Base-by-base conservation (phyloP, 805 yeast genomes). In the Hemisphaericaspora nanyangensis region DNA sequence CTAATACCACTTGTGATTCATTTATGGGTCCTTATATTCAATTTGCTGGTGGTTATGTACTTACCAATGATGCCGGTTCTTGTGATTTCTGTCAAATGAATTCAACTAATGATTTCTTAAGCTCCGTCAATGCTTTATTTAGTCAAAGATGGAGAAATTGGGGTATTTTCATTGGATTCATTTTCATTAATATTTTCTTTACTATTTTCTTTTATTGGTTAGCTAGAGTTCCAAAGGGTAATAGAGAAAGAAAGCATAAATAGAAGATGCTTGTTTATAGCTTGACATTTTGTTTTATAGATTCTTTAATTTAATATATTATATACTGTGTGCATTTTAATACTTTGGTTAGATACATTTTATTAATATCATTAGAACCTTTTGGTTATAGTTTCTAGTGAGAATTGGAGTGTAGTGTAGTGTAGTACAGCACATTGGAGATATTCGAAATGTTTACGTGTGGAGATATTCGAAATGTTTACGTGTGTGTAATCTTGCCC, bases 211-310 rank as follows among this genome's bases (percentile, higher is more conserved):
- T 70, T 45, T 73, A 82, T 70, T 80, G 85, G 82, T 54, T 77
- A 19, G 77, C 80, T 10, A 77, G 93, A 71, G 91, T 84, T 44
- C 93, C 93, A 39, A 82, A 82, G 73, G 76, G 72, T 46, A 57
- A 49, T 47, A 60, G 69, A 51, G 56, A 62, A 49, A 61, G 60
- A 56, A 63, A 62, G 56, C 37, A 38, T 28, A 28, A 22, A 22
- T 22, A 8, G 26, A 22, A 12, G 8, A 22, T 8, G 11, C 11
- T 22, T 8, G 3, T 22, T 22, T 22, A 22, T 22, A 22, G 26
- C 8, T 22, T 22, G 11, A 5, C 11, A 22, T 22, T 22, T n/a
- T n/a, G n/a, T n/a, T n/a, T n/a, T n/a, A n/a, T n/a, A n/a, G n/a
- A n/a, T n/a, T n/a, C n/a, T n/a, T n/a, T n/a, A n/a, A n/a, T n/a